phyloP scores from a whole-genome alignment of 495 filamentous ascomycete genomes.

The Usnea hakonensis region DNA sequence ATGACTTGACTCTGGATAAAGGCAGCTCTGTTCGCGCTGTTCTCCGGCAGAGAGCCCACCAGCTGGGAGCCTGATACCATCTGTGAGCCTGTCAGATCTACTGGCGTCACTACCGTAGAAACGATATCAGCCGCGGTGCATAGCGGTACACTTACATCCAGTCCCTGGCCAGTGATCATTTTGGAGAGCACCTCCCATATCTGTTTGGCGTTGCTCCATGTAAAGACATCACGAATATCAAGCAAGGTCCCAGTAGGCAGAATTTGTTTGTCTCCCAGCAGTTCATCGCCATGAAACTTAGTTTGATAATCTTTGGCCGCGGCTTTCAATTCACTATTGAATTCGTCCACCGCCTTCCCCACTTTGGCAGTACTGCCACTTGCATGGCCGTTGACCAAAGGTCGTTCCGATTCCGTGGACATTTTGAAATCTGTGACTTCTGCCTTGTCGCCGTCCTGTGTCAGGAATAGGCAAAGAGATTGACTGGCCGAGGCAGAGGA shows the following conservation, averaged over 20 bases:
- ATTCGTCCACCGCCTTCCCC: not conserved
- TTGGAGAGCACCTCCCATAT: conserved; percentile 4
- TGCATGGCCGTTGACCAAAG: not conserved
- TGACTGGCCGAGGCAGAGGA: not conserved
- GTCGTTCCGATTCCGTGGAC: not conserved
- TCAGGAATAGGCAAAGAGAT: not conserved
- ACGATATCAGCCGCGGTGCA: too few species aligned
- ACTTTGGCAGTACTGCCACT: not conserved
- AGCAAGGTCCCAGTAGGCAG: not conserved
- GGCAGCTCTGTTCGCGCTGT: conserved; percentile 3
- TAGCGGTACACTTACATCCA: conserved; percentile 1
- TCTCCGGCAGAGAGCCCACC: conserved; percentile 11
- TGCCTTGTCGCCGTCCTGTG: too few species aligned
- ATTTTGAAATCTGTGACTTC: not conserved
- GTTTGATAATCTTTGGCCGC: not conserved
- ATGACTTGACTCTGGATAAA: conserved; percentile 12
- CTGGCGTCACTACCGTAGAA: not conserved
- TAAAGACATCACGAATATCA: conserved; percentile 4
- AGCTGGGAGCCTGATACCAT: conserved; percentile 12
- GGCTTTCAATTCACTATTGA: not conserved
- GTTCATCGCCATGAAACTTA: conserved; percentile 14
- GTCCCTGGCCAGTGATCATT: not conserved
- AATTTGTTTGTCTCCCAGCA: conserved; percentile 10
- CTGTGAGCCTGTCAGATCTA: not conserved
- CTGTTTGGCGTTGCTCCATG: not conserved